A percentile compares a stretch with the other conserved stretches of the same genome.
Conservation (phyloP, 768 basidiomycete species). For the Suillus bovinus region DNA sequence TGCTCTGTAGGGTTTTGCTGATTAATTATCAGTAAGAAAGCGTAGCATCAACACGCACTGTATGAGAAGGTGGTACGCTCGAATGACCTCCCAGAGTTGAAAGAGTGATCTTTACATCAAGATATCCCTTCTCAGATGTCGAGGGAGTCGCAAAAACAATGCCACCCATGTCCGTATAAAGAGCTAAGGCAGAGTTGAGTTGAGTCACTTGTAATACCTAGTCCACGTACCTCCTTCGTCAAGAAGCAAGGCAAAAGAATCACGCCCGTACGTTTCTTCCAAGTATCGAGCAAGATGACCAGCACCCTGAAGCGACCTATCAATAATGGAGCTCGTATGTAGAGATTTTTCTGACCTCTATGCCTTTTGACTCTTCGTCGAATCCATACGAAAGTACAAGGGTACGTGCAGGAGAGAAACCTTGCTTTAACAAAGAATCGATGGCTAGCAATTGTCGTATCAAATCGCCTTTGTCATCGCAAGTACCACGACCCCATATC, state of each 20-base stretch:
- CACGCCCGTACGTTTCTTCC: slow-evolving; percentile 57
- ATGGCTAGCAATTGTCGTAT: slow-evolving; percentile 53
- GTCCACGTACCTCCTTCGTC: slow-evolving; percentile 74
- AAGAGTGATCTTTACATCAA: slow-evolving; percentile 62
- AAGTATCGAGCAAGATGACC: slow-evolving; percentile 47
- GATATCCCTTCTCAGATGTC: slow-evolving; percentile 71
- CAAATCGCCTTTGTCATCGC: slow-evolving; percentile 71
- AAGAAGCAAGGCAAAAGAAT: slow-evolving; percentile 72
- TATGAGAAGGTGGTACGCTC: slow-evolving; percentile 76
- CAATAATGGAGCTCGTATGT: not conserved
- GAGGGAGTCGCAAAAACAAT: slow-evolving; percentile 52
- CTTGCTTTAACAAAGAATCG: slow-evolving; percentile 45
- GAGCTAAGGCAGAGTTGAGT: slow-evolving; percentile 1
- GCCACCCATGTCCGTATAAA: slow-evolving; percentile 8
- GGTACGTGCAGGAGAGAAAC: slow-evolving; percentile 46
- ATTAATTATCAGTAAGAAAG: not conserved
- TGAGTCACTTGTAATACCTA: not conserved
- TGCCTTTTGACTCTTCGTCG: slow-evolving; percentile 57
- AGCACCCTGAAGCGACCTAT: slow-evolving; percentile 47
- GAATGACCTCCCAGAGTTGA: slow-evolving; percentile 77
- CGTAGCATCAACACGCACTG: slow-evolving; percentile 41
- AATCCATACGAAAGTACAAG: slow-evolving; percentile 45
- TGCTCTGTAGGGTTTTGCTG: slow-evolving; percentile 42
- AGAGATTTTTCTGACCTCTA: slow-evolving; percentile 31
- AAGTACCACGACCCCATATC: slow-evolving; percentile 76